Percentiles rank a stretch among this genome's conserved stretches.
These are phyloP conservation scores for Rhododendron williamsianum DNA, from an alignment of 148 eudicot species.

Conservation along the genomic window DNA sequence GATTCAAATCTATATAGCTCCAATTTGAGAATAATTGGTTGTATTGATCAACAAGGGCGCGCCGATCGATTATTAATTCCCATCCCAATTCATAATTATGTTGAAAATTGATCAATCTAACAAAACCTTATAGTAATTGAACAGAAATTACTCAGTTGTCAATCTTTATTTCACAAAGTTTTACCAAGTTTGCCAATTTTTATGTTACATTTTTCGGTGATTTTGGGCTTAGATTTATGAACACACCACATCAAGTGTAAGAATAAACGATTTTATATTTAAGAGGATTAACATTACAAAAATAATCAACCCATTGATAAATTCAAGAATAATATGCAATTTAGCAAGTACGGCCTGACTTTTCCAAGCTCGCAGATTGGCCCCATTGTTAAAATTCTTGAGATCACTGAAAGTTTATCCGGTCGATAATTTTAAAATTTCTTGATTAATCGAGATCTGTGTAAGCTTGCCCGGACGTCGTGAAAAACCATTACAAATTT, in stretches of 20 bases:
- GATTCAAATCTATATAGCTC: background rate
- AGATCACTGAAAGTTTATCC: background rate
- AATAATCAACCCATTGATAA: no score
- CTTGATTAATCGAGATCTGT: background rate
- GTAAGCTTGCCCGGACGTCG: background rate
- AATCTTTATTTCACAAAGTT: background rate
- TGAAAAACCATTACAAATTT: background rate
- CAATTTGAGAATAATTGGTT: background rate
- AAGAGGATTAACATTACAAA: background rate
- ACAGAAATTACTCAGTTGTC: background rate
- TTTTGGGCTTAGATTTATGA: background rate
- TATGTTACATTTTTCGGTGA: background rate
- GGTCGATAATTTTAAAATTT: background rate
- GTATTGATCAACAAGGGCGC: background rate
- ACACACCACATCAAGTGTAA: no score
- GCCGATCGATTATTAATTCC: background rate
- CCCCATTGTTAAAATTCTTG: background rate
- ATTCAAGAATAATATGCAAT: background rate
- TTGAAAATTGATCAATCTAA: background rate
- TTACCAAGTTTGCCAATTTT: background rate
- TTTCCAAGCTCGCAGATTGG: background rate
- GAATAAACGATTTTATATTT: background rate
- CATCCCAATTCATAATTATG: background rate
- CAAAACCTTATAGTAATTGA: background rate
- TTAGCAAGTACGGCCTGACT: background rate